These are phyloP conservation scores for Gossypium gossypioides DNA, from an alignment of 441 rosid genomes.

Conservation along the genomic window DNA sequence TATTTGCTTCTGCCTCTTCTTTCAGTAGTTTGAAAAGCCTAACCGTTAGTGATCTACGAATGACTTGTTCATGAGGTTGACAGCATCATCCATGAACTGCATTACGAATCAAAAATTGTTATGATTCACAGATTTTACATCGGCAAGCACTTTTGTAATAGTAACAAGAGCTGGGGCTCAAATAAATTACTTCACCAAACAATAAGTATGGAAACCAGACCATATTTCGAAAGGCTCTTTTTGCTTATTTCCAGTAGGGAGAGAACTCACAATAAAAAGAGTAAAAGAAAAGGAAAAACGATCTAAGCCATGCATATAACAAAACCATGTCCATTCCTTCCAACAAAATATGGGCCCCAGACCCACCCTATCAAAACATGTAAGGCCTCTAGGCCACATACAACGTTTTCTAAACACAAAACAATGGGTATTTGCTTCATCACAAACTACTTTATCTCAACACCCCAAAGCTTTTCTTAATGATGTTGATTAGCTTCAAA, in stretches of 20 bases:
- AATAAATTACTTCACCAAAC: not conserved
- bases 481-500: not conserved
- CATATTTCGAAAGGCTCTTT: not conserved
- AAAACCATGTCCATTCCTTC: not conserved
- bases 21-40: not conserved
- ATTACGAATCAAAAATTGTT: constrained; percentile 11
- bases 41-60: constrained; percentile 54
- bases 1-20: constrained; percentile 10
- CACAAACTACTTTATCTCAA: not conserved
- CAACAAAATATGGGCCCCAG: not conserved
- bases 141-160: not conserved
- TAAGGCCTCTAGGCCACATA: not conserved
- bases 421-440: not conserved
- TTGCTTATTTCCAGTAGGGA: not conserved
- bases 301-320: not conserved
- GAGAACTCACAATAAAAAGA: not conserved
- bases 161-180: not conserved
- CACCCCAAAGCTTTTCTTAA: not conserved
- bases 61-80: constrained; percentile 72
- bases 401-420: not conserved
- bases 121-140: not conserved
- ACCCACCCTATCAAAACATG: not conserved
- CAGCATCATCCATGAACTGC: constrained; percentile 88
- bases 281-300: not conserved
- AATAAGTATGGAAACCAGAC: not conserved